phyloP scores from a whole-genome alignment of 306 rosid genomes.

The Oxytropis ochrocephala region DNA sequence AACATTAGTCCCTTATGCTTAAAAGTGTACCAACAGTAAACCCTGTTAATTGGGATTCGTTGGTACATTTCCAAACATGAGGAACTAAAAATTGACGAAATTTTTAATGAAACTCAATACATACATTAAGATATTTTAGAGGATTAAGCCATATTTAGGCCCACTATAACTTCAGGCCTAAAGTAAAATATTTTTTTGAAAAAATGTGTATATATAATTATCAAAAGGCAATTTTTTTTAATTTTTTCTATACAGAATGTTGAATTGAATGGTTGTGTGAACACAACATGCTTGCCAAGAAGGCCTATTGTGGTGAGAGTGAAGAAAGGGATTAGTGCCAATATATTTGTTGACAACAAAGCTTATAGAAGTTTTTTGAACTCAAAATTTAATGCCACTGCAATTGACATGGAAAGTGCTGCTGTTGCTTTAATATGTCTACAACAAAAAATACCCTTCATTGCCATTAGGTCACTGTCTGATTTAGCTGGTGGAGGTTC shows the following conservation, averaged over 20 bases:
- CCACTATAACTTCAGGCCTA: no score
- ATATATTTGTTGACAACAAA: slow-evolving; percentile 54
- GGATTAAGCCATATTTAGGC: no score
- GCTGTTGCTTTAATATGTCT: slow-evolving; percentile 51
- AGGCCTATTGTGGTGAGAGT: slow-evolving; percentile 43
- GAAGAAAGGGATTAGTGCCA: slow-evolving; percentile 49
- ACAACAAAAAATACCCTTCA: slow-evolving; percentile 51
- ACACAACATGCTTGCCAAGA: slow-evolving; percentile 58
- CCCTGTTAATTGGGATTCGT: no score
- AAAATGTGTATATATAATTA: neutral
- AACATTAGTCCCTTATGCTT: no score
- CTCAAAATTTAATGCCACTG: slow-evolving; percentile 42
- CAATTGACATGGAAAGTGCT: slow-evolving; percentile 78
- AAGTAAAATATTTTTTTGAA: no score
- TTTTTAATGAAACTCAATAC: no score
- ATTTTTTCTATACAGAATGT: slow-evolving; percentile 20
- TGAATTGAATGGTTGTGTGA: slow-evolving; percentile 46
- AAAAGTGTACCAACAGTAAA: no score
- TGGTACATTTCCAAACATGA: no score
- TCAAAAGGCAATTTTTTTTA: neutral
- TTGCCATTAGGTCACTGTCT: slow-evolving; percentile 55
- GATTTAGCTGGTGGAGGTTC: slow-evolving; percentile 84
- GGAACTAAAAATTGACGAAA: no score
- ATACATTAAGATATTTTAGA: no score
- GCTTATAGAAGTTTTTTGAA: slow-evolving; percentile 54